Evolutionary conservation across 345 rosid genomes (phyloP).

Genomic region (Balakata baccata): DNA sequence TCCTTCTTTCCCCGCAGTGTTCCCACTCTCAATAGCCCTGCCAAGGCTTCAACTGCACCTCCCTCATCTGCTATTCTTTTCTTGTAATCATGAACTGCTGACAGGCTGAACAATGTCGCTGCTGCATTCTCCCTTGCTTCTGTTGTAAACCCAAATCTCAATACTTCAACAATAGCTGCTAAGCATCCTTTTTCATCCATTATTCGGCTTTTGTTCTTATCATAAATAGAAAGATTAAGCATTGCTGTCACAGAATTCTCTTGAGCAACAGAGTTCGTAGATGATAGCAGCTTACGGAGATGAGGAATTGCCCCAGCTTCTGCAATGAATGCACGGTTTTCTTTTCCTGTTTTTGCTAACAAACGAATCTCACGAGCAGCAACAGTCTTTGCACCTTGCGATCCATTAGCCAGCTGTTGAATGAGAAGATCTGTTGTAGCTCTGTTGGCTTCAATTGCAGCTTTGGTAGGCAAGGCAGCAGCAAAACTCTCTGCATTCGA

Average conservation of each 20-base stretch:
- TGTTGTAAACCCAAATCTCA: conserved; percentile 66
- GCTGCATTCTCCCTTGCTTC: conserved; percentile 94
- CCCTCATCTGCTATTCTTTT: conserved; percentile 67
- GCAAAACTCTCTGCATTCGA: conserved; percentile 52
- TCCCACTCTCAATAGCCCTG: conserved; percentile 62
- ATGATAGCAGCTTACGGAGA: conserved; percentile 54
- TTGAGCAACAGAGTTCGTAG: conserved; percentile 60
- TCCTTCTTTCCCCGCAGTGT: conserved; percentile 90
- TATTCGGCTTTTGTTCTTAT: conserved; percentile 74
- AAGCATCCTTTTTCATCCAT: conserved; percentile 83
- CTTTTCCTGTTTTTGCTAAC: conserved; percentile 83
- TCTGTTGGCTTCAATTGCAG: conserved; percentile 75
- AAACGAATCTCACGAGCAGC: conserved; percentile 83
- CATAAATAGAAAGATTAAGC: conserved; percentile 83
- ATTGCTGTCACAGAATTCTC: conserved; percentile 91
- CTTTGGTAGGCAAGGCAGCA: conserved; percentile 59
- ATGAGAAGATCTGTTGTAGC: conserved; percentile 72
- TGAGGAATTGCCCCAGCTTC: conserved; percentile 90
- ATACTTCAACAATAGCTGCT: conserved; percentile 62
- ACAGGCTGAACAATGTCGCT: conserved; percentile 85
- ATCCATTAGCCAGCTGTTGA: conserved; percentile 57
- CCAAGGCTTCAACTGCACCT: conserved; percentile 71
- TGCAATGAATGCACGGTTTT: conserved; percentile 79
- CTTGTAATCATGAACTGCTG: conserved; percentile 88
- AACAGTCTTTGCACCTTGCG: conserved; percentile 55